phyloP scores from a whole-genome alignment of 2,329 filamentous ascomycete species.

The Canariomyces notabilis region DNA sequence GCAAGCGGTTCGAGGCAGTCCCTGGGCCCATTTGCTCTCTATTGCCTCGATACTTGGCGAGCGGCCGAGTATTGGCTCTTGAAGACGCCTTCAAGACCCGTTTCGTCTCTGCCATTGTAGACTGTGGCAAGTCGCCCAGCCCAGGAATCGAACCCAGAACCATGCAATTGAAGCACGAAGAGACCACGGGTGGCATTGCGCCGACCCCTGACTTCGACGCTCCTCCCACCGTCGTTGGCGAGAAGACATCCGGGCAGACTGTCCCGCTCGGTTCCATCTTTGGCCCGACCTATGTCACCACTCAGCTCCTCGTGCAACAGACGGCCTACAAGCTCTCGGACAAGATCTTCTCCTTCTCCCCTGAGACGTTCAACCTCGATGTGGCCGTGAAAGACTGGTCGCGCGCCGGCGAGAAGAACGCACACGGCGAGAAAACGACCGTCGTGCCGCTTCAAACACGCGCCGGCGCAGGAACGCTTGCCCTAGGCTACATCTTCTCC shows the following conservation, averaged over 20 bases:
- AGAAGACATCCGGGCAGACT: constrained; percentile 48
- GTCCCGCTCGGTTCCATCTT: constrained; percentile 59
- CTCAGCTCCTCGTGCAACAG: constrained; percentile 91
- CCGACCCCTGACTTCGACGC: constrained; percentile 29
- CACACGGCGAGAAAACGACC: constrained; percentile 72
- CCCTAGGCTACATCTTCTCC: constrained; percentile 95
- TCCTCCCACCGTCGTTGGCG: constrained; percentile 15
- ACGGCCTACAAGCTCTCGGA: constrained; percentile 92
- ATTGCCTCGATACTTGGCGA: constrained; percentile 20
- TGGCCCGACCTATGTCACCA: constrained; percentile 87
- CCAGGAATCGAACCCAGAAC: no score
- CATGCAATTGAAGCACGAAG: constrained; percentile 34
- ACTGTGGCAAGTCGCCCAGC: constrained; percentile 10
- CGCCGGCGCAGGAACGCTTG: constrained; percentile 82
- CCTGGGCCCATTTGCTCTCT: constrained; percentile 17
- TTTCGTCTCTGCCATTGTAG: constrained; percentile 8
- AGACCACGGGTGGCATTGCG: constrained; percentile 32
- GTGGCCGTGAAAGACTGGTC: constrained; percentile 76
- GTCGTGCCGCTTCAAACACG: constrained; percentile 81
- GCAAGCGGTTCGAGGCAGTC: constrained; percentile 19
- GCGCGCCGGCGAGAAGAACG: constrained; percentile 64
- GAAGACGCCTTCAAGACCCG: constrained; percentile 20
- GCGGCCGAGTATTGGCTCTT: constrained; percentile 16
- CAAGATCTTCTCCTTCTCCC: constrained; percentile 96
- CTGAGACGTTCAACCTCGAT: constrained; percentile 88